These are phyloP conservation scores for Pichia cabralensis DNA, from an alignment of 805 yeast genomes.

Conservation along the genomic window DNA sequence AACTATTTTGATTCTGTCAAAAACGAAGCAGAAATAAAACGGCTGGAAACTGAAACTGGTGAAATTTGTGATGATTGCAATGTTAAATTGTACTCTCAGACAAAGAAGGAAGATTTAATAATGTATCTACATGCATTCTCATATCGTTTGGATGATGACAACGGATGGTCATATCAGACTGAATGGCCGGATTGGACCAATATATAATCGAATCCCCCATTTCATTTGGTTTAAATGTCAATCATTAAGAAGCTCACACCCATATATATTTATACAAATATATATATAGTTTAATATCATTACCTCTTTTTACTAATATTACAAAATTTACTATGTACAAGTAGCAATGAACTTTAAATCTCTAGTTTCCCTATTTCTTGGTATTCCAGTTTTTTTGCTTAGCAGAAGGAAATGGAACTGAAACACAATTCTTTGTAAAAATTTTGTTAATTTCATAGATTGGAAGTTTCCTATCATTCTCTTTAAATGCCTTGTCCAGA, in stretches of 20 bases:
- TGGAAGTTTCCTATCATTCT: slow-evolving; percentile 10
- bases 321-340: too few relatives aligned
- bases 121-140: slow-evolving; percentile 41
- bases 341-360: too few relatives aligned
- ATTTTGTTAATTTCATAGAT: slow-evolving; percentile 14
- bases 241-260: too few relatives aligned
- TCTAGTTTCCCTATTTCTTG: too few relatives aligned
- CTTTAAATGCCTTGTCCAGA: neutral
- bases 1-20: slow-evolving; percentile 3
- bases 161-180: slow-evolving; percentile 31
- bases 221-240: too few relatives aligned
- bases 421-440: too few relatives aligned
- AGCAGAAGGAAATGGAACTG: too few relatives aligned
- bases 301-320: too few relatives aligned
- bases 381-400: too few relatives aligned
- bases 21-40: slow-evolving; percentile 3
- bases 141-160: slow-evolving; percentile 24
- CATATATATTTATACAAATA: too few relatives aligned
- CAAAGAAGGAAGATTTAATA: slow-evolving; percentile 22
- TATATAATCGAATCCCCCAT: slow-evolving; percentile 14
- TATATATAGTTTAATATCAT: too few relatives aligned
- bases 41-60: slow-evolving; percentile 5
- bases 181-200: slow-evolving; percentile 38
- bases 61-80: slow-evolving; percentile 28
- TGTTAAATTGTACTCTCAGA: slow-evolving; percentile 23